Evolutionary conservation across 768 basidiomycete genomes (phyloP).

Genomic region (Tephrocybe rancida): DNA sequence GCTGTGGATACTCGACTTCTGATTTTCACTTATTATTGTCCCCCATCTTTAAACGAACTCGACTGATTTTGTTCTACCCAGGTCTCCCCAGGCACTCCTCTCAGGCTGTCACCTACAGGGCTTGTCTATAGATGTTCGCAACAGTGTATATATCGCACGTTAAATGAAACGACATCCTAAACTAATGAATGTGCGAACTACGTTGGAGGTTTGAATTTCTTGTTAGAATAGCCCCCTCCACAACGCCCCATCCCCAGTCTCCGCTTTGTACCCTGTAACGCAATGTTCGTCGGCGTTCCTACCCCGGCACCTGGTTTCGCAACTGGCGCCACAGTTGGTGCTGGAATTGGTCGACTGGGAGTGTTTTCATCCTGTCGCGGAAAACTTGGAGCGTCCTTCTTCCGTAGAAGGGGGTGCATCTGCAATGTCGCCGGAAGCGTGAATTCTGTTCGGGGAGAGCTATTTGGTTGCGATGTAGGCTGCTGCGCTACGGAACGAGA

Average conservation of each 20-base stretch:
- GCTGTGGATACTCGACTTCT: slow-evolving; percentile 44
- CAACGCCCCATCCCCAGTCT: slow-evolving; percentile 65
- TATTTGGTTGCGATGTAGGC: neutral
- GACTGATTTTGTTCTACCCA: slow-evolving; percentile 5
- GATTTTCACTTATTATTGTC: slow-evolving; percentile 21
- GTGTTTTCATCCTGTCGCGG: neutral
- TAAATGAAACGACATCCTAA: too few relatives aligned
- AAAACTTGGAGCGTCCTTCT: neutral
- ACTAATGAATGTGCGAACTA: slow-evolving; percentile 14
- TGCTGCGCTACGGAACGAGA: neutral
- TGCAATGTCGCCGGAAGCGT: slow-evolving; percentile 1
- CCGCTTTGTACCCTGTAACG: slow-evolving; percentile 45
- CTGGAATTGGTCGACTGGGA: neutral
- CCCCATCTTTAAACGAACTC: neutral
- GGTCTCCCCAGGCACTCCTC: slow-evolving; percentile 6
- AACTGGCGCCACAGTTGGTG: slow-evolving; percentile 12
- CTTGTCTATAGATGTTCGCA: too few relatives aligned
- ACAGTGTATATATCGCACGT: neutral
- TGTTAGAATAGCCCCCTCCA: slow-evolving; percentile 58
- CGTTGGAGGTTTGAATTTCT: slow-evolving; percentile 67
- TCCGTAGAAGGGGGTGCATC: slow-evolving; percentile 7
- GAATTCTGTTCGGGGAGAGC: neutral
- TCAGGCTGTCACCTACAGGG: too few relatives aligned
- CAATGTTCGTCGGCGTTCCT: neutral
- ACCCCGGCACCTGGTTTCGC: slow-evolving; percentile 3